Conservation (phyloP, 129 eudicot genomes). For the Sambucus nigra region DNA sequence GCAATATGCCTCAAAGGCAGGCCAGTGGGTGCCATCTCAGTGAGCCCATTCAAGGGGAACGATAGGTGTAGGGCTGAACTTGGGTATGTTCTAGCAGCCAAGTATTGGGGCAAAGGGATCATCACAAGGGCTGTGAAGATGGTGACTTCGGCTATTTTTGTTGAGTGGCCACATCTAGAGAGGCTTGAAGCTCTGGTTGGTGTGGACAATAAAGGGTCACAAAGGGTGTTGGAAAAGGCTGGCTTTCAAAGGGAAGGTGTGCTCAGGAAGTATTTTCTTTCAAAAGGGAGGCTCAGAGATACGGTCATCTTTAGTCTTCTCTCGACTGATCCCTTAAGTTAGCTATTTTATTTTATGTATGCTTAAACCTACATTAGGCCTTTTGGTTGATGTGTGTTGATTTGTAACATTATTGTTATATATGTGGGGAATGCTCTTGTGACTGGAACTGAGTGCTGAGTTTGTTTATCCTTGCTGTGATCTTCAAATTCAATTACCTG, state of each 20-base stretch:
- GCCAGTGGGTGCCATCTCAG: slow-evolving; percentile 29
- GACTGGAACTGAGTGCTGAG: too few species aligned
- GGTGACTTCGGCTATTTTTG: slow-evolving; percentile 22
- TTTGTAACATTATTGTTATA: too few species aligned
- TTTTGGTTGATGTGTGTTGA: too few species aligned
- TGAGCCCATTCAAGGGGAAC: slow-evolving; percentile 11
- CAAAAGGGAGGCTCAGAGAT: slow-evolving; percentile 24
- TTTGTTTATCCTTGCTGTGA: too few species aligned
- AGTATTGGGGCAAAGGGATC: slow-evolving; percentile 46
- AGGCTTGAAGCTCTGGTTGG: slow-evolving; percentile 33
- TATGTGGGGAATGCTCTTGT: too few species aligned
- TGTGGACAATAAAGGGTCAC: slow-evolving; percentile 24
- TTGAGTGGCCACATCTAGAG: slow-evolving; percentile 25
- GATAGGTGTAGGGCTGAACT: slow-evolving; percentile 37
- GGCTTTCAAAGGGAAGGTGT: slow-evolving; percentile 39
- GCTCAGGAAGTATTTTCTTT: slow-evolving; percentile 27
- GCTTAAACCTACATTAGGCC: too few species aligned
- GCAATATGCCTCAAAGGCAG: slow-evolving; percentile 32
- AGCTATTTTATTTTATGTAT: too few species aligned
- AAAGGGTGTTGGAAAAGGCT: slow-evolving; percentile 33
- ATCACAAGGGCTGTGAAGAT: slow-evolving; percentile 34
- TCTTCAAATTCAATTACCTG: too few species aligned
- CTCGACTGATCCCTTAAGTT: slow-evolving; percentile 27
- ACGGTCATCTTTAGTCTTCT: slow-evolving; percentile 31
- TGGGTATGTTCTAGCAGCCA: slow-evolving; percentile 32